Evolutionary conservation across 2,329 filamentous ascomycete species (phyloP).

Genomic region (Fusarium nematophilum): DNA sequence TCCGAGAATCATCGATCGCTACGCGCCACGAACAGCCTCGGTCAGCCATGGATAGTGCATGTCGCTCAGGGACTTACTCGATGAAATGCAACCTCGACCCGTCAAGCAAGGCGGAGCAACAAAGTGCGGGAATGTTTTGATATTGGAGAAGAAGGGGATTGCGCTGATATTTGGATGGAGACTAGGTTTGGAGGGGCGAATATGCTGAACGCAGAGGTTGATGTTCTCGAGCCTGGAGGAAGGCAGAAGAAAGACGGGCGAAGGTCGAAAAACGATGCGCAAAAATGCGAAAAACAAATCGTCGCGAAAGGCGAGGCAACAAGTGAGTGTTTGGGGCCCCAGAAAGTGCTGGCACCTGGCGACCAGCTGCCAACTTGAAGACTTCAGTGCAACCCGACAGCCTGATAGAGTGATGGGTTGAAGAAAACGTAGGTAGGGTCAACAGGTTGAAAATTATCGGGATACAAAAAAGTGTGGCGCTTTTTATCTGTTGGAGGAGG

Average conservation of each 20-base stretch:
- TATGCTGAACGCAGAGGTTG: not conserved
- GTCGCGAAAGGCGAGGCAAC: not conserved
- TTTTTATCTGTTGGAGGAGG: not conserved
- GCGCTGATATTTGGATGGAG: not conserved
- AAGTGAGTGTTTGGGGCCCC: not conserved
- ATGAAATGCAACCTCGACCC: not conserved
- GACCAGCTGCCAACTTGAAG: conserved; percentile 21
- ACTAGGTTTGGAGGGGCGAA: not conserved
- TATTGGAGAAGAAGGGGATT: not conserved
- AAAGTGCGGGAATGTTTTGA: not conserved
- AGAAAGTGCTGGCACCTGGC: conserved; percentile 31
- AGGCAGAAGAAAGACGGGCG: not conserved
- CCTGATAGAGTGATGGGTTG: not conserved
- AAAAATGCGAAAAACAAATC: too few relatives aligned
- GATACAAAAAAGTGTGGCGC: not conserved
- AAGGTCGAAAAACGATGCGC: not conserved
- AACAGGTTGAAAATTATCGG: not conserved
- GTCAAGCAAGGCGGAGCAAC: conserved; percentile 4
- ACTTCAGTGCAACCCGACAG: conserved; percentile 12
- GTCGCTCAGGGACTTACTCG: not conserved
- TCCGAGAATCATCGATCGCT: not conserved
- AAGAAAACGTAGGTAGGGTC: not conserved
- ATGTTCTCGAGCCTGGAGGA: not conserved
- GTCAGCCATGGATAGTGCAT: not conserved
- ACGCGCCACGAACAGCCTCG: not conserved